Evolutionary conservation across 352 stramenopile species (phyloP).

Genomic region (Blastocystis hominis): DNA sequence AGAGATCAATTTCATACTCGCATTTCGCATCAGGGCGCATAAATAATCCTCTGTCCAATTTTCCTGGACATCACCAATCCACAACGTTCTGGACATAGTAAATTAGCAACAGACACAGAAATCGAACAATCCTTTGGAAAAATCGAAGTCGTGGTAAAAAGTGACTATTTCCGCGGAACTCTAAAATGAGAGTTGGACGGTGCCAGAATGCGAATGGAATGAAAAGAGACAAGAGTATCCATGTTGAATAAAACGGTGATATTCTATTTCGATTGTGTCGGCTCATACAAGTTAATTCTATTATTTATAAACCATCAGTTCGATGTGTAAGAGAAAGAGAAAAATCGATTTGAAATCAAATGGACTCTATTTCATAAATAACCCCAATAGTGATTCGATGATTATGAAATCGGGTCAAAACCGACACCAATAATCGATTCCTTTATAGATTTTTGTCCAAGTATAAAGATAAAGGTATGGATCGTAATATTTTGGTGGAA

Average conservation of each 20-base stretch:
- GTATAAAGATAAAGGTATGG: constrained; percentile 53
- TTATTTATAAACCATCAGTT: too few relatives aligned
- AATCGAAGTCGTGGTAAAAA: neutral
- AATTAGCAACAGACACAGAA: neutral
- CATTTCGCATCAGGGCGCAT: constrained; percentile 50
- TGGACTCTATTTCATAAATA: too few relatives aligned
- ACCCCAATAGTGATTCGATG: too few relatives aligned
- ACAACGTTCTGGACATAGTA: constrained; percentile 38
- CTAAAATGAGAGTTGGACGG: too few relatives aligned
- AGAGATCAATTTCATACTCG: neutral
- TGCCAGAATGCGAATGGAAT: too few relatives aligned
- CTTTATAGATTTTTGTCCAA: constrained; percentile 55
- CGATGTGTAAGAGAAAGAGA: too few relatives aligned
- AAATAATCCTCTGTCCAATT: constrained; percentile 56
- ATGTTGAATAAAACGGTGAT: too few relatives aligned
- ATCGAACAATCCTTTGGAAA: too few relatives aligned
- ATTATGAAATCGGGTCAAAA: constrained; percentile 6
- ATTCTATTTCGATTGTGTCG: too few relatives aligned
- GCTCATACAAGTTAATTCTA: too few relatives aligned
- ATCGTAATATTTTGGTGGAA: neutral
- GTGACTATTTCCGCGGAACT: neutral
- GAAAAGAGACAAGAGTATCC: too few relatives aligned
- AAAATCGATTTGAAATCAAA: too few relatives aligned
- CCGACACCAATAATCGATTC: neutral
- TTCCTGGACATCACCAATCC: constrained; percentile 55